These are phyloP conservation scores for Magnolia sinica DNA, from an alignment of 164 flowering plant genomes.

Conservation along the genomic window DNA sequence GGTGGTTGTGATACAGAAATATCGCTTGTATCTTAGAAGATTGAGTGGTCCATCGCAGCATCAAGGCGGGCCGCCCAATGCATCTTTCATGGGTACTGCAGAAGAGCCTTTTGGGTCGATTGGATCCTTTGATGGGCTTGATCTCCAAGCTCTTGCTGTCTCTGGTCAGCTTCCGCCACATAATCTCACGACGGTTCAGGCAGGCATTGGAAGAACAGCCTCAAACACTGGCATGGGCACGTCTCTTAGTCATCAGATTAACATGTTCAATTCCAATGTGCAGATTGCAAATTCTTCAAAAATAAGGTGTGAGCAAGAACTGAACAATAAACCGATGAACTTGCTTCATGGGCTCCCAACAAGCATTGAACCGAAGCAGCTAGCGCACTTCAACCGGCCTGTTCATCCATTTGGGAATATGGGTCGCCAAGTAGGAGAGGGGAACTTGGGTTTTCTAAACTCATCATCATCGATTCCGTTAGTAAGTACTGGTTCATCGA, in stretches of 20 bases:
- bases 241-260: slow-evolving; percentile 62
- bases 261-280: slow-evolving; percentile 57
- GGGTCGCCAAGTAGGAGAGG: slow-evolving; percentile 33
- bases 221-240: slow-evolving; percentile 40
- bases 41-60: slow-evolving; percentile 68
- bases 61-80: slow-evolving; percentile 36
- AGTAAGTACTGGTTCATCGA: slow-evolving; percentile 9
- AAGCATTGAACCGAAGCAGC: slow-evolving; percentile 63
- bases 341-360: slow-evolving; percentile 81
- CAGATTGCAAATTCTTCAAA: slow-evolving; percentile 25
- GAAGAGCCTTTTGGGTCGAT: slow-evolving; percentile 52
- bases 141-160: slow-evolving; percentile 67
- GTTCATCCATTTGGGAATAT: slow-evolving; percentile 42
- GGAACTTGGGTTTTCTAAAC: slow-evolving; percentile 7
- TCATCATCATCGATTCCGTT: slow-evolving; percentile 7
- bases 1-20: slow-evolving; percentile 57
- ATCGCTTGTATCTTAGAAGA: slow-evolving; percentile 82
- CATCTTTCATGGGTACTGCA: slow-evolving; percentile 47
- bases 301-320: slow-evolving; percentile 43
- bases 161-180: slow-evolving; percentile 68
- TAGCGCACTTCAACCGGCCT: slow-evolving; percentile 51
- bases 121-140: slow-evolving; percentile 52
- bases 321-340: slow-evolving; percentile 45
- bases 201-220: slow-evolving; percentile 54
- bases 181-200: slow-evolving; percentile 66